Conservation (phyloP, 805 yeast genomes). For the Schwanniomyces pseudopolymorphus region DNA sequence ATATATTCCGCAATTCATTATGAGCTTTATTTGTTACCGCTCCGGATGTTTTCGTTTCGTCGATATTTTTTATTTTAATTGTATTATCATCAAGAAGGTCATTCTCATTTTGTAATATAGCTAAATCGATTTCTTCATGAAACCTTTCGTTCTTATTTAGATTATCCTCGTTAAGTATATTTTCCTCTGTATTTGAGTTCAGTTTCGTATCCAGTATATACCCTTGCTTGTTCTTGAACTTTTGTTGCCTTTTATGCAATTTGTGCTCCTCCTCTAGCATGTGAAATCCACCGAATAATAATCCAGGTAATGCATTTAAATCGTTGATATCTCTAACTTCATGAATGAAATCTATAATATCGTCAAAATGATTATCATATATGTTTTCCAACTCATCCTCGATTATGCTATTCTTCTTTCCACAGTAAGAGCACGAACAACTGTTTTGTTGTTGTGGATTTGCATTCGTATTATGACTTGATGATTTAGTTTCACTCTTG, state of each 20-base stretch:
- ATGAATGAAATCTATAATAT: slow-evolving; percentile 35
- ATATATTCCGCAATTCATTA: background rate
- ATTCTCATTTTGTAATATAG: background rate
- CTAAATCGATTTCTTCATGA: background rate
- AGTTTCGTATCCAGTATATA: background rate
- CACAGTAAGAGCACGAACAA: slow-evolving; percentile 79
- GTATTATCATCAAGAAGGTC: background rate
- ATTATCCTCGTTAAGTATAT: background rate
- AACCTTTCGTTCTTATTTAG: background rate
- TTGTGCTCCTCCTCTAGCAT: slow-evolving; percentile 34
- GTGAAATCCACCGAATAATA: slow-evolving; percentile 36
- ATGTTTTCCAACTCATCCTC: slow-evolving; percentile 76
- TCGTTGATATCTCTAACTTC: slow-evolving; percentile 39
- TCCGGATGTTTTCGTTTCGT: background rate
- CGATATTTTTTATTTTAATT: background rate
- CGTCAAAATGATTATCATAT: slow-evolving; percentile 66
- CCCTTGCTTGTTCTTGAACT: slow-evolving; percentile 7
- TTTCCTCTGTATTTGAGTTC: background rate
- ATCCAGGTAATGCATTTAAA: slow-evolving; percentile 33
- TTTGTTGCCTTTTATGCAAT: slow-evolving; percentile 25
- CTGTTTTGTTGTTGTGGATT: slow-evolving; percentile 6
- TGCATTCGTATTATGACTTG: slow-evolving; percentile 4
- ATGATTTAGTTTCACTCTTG: slow-evolving; percentile 37
- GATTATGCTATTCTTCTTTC: slow-evolving; percentile 65
- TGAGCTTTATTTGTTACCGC: background rate